phyloP scores from a whole-genome alignment of 2,329 filamentous ascomycete species.

The Helminthosporium solani region DNA sequence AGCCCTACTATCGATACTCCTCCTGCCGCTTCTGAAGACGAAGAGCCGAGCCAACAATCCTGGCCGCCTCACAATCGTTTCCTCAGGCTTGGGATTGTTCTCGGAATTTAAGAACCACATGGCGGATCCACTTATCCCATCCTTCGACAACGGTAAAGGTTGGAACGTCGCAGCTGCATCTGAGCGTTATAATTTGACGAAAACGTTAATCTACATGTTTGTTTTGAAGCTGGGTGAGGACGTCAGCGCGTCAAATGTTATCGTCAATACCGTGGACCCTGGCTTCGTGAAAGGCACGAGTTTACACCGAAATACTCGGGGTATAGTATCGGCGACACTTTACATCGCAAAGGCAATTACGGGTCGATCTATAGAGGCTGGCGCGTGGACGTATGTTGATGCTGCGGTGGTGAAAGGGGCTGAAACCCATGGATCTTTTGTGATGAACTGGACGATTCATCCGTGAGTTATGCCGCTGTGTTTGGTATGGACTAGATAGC shows the following conservation, averaged over 20 bases:
- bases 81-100: constrained; percentile 3
- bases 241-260: constrained; percentile 21
- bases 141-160: constrained; percentile 15
- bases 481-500: neutral
- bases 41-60: constrained; percentile 5
- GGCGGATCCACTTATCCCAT: constrained; percentile 14
- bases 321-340: constrained; percentile 17
- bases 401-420: constrained; percentile 49
- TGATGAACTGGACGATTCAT: constrained; percentile 51
- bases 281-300: constrained; percentile 48
- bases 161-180: constrained; percentile 3
- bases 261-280: constrained; percentile 52
- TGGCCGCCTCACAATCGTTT: constrained; percentile 17
- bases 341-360: constrained; percentile 18
- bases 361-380: constrained; percentile 40
- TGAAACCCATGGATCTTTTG: constrained; percentile 54
- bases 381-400: constrained; percentile 52
- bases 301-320: constrained; percentile 29
- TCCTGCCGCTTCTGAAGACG: constrained; percentile 39
- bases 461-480: constrained; percentile 41
- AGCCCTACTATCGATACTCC: constrained; percentile 51
- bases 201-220: constrained; percentile 21
- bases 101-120: constrained; percentile 10
- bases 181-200: constrained; percentile 20
- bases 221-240: constrained; percentile 15